Conservation (phyloP, 2,329 filamentous ascomycete genomes). For the Nothopassalora personata region DNA sequence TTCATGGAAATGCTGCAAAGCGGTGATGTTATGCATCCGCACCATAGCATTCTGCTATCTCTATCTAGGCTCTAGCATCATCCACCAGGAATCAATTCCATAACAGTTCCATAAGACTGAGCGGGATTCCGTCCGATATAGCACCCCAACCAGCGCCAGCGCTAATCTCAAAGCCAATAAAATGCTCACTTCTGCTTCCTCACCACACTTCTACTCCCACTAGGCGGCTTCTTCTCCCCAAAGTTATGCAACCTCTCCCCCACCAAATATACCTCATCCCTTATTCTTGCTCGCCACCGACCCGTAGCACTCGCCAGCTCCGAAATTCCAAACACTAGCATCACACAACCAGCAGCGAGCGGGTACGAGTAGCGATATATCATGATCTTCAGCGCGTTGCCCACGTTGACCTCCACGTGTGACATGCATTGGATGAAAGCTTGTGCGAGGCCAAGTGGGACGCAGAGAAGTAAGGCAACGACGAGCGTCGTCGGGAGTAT, state of each 20-base stretch:
- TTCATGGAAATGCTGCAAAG: background rate
- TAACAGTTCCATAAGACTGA: background rate
- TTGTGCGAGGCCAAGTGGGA: slow-evolving; percentile 59
- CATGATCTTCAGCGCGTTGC: slow-evolving; percentile 14
- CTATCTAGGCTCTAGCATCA: background rate
- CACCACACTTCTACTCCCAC: slow-evolving; percentile 30
- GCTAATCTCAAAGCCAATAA: background rate
- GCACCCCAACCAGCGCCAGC: background rate
- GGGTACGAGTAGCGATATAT: slow-evolving; percentile 73
- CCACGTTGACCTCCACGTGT: slow-evolving; percentile 3
- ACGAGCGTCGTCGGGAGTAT: slow-evolving; percentile 67
- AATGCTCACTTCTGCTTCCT: slow-evolving; percentile 22
- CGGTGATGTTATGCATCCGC: background rate
- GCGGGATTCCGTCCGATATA: background rate
- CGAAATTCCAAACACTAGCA: slow-evolving; percentile 7
- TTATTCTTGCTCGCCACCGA: slow-evolving; percentile 72
- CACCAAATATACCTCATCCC: slow-evolving; percentile 94
- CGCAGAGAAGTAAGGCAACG: slow-evolving; percentile 56
- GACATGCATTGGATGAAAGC: slow-evolving; percentile 37
- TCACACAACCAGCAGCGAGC: slow-evolving; percentile 25
- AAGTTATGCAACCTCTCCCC: slow-evolving; percentile 95
- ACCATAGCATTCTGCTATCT: background rate
- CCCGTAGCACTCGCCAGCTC: slow-evolving; percentile 55
- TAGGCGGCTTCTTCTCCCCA: slow-evolving; percentile 51
- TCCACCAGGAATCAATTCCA: background rate